phyloP scores from a whole-genome alignment of 192 early-diverging fungal species.

The Podila epigama region DNA sequence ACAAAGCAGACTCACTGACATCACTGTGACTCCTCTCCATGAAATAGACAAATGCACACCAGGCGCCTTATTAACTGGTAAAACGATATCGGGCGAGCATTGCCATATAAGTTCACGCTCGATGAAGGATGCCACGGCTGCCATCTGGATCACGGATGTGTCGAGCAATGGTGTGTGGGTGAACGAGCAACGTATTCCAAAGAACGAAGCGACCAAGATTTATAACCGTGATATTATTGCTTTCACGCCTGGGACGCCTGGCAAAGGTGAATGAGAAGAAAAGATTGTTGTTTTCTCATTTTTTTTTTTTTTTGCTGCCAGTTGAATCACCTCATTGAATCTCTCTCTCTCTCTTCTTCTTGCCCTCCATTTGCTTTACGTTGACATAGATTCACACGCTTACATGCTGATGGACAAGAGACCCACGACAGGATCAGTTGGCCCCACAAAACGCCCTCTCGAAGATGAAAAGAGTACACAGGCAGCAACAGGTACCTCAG shows the following conservation, averaged over 20 bases:
- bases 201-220: conserved; percentile 20
- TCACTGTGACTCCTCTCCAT: background rate
- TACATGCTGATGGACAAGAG: conserved; percentile 32
- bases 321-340: background rate
- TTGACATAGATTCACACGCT: background rate
- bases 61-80: conserved; percentile 8
- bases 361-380: no score
- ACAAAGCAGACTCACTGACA: no score
- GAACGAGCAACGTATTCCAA: conserved; percentile 19
- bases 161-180: conserved; percentile 44
- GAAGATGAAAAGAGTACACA: background rate
- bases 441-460: background rate
- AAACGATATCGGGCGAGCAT: conserved; percentile 8
- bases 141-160: conserved; percentile 36
- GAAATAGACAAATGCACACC: conserved; percentile 21
- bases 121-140: conserved; percentile 6
- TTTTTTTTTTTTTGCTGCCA: background rate
- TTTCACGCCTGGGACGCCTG: conserved; percentile 2
- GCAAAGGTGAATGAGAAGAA: conserved; percentile 1
- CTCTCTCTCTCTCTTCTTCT: background rate
- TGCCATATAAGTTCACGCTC: conserved; percentile 28
- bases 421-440: background rate
- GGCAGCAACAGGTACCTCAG: background rate
- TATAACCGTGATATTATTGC: conserved; percentile 20
- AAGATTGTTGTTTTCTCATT: no score